Percentiles rank a stretch among this genome's conserved stretches.
Conservation (phyloP, 2,329 filamentous ascomycete genomes). For the Sclerotinia borealis region DNA sequence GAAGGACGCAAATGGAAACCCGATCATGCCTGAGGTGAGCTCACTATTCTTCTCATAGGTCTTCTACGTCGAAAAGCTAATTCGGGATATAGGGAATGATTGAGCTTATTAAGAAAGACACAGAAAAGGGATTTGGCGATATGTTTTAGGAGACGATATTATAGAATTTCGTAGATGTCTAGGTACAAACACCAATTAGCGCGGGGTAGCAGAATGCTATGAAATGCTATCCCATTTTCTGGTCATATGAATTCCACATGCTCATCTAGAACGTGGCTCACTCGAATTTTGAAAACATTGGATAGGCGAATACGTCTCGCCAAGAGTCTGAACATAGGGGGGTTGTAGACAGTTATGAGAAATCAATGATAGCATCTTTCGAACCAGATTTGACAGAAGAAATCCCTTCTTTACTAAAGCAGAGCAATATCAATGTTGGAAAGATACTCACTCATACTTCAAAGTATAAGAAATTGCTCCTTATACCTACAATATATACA, state of each 20-base stretch:
- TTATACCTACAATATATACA: background rate
- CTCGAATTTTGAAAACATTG: background rate
- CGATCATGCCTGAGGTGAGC: constrained; percentile 82
- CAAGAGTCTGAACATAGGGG: constrained; percentile 7
- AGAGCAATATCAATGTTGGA: background rate
- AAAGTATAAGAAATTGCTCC: background rate
- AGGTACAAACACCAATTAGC: background rate
- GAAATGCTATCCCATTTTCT: background rate
- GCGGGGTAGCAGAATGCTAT: background rate
- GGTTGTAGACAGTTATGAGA: background rate
- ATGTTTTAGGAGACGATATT: constrained; percentile 54
- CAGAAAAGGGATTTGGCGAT: constrained; percentile 85
- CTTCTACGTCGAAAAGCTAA: background rate
- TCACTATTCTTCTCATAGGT: constrained; percentile 23
- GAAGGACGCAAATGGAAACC: constrained; percentile 63
- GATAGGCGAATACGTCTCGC: background rate
- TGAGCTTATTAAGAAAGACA: constrained; percentile 86
- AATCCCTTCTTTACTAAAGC: background rate
- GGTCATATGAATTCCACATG: background rate
- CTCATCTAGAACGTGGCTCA: background rate
- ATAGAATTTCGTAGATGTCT: background rate
- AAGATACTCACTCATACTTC: too few relatives aligned
- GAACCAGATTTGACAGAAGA: background rate
- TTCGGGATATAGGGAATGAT: constrained; percentile 65
- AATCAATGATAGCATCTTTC: background rate